Evolutionary conservation across 148 eudicot species (phyloP).

Genomic region (Heliosperma pusillum): DNA sequence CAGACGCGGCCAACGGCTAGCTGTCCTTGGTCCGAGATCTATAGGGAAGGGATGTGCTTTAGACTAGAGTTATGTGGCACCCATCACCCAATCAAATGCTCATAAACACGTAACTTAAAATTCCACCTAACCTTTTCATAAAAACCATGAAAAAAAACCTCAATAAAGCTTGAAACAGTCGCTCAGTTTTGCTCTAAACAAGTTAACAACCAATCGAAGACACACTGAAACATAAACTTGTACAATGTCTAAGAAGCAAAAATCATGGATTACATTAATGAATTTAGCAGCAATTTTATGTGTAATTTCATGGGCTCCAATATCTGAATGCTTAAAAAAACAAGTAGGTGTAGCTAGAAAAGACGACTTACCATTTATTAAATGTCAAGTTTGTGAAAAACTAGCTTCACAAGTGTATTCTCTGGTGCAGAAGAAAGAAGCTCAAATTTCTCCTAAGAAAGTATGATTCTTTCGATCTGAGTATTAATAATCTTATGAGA

Average conservation of each 20-base stretch:
- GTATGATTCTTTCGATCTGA: constrained; percentile 31
- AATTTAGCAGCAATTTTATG: constrained; percentile 19
- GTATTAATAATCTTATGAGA: background rate
- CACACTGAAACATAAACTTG: background rate
- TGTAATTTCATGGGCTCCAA: constrained; percentile 28
- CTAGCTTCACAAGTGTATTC: constrained; percentile 49
- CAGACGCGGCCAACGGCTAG: no score
- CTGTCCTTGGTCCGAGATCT: no score
- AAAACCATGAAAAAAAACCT: no score
- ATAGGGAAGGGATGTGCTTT: no score
- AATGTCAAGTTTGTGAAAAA: constrained; percentile 84
- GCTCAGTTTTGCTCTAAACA: background rate
- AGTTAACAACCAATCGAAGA: background rate
- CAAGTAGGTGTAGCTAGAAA: constrained; percentile 60
- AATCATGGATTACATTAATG: background rate
- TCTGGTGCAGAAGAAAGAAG: constrained; percentile 57
- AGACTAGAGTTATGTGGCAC: constrained; percentile 22
- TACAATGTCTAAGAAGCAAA: constrained; percentile 33
- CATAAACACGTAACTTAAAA: constrained; percentile 40
- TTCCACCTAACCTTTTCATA: background rate
- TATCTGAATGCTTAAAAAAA: constrained; percentile 49
- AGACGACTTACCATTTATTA: constrained; percentile 84
- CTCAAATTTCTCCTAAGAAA: constrained; percentile 79
- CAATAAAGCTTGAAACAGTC: background rate
- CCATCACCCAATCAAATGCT: constrained; percentile 42